These are phyloP conservation scores for Claviceps quebecensis DNA, from an alignment of 2,329 filamentous ascomycete species.

Conservation along the genomic window DNA sequence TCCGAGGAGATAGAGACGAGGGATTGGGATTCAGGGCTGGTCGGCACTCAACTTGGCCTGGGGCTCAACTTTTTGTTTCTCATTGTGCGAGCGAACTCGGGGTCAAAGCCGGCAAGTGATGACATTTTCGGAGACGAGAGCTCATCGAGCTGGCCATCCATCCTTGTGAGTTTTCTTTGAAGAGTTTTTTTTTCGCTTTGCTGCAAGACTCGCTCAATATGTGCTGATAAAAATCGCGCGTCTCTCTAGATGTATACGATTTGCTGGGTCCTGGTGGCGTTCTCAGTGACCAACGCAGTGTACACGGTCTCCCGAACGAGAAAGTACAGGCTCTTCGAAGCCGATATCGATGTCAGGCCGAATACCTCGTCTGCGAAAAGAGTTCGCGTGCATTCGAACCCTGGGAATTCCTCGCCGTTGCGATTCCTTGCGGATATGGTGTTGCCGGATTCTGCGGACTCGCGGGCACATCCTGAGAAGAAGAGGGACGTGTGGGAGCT, in stretches of 20 bases:
- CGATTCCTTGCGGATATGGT: conserved; percentile 58
- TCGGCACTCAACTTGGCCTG: conserved; percentile 63
- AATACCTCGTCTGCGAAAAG: conserved; percentile 76
- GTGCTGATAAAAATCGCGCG: background rate
- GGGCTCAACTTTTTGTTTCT: conserved; percentile 67
- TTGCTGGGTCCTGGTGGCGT: conserved; percentile 51
- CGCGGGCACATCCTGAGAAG: conserved; percentile 70
- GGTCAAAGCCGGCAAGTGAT: conserved; percentile 41
- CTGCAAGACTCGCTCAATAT: too few species aligned
- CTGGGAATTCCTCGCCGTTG: conserved; percentile 63
- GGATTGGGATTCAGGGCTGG: conserved; percentile 74
- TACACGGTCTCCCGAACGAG: conserved; percentile 73
- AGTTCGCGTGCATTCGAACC: conserved; percentile 77
- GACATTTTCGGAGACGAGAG: conserved; percentile 72
- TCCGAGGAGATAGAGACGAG: conserved; percentile 86
- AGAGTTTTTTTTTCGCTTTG: too few species aligned
- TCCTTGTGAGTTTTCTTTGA: conserved; percentile 29
- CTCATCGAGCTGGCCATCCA: conserved; percentile 50
- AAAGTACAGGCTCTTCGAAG: conserved; percentile 84
- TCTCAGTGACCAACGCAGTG: conserved; percentile 63
- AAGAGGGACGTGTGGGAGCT: conserved; percentile 89
- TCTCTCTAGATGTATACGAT: conserved; percentile 47
- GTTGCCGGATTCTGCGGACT: conserved; percentile 56
- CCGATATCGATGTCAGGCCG: conserved; percentile 60
- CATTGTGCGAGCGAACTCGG: conserved; percentile 66